phyloP scores from a whole-genome alignment of 1,284 basidiomycete species.

The Schizopora paradoxa region DNA sequence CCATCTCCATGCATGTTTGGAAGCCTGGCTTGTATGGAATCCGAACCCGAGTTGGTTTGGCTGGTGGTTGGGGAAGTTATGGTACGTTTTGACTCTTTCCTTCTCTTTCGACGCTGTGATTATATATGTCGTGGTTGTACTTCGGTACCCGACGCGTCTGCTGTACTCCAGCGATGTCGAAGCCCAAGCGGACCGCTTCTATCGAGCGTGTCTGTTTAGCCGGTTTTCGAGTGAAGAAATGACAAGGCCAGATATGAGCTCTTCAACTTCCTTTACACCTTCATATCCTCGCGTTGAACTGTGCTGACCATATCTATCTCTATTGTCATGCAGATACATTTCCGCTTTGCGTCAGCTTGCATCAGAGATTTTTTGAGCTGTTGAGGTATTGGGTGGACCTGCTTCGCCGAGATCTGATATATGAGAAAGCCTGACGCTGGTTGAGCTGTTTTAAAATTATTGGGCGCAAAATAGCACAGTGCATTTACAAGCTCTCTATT shows the following conservation, averaged over 20 bases:
- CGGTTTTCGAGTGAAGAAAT: conserved; percentile 43
- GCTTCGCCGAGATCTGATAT: too few relatives aligned
- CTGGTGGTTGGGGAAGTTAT: not conserved
- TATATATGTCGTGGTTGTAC: conserved; percentile 66
- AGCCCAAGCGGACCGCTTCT: conserved; percentile 43
- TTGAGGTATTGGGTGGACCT: too few relatives aligned
- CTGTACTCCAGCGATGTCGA: not conserved
- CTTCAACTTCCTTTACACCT: conserved; percentile 5
- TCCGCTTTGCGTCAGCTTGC: too few relatives aligned
- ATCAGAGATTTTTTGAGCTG: too few relatives aligned
- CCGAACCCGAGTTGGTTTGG: not conserved
- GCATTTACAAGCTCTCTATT: too few relatives aligned
- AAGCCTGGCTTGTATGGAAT: not conserved
- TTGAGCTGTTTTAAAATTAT: too few relatives aligned
- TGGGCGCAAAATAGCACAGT: too few relatives aligned
- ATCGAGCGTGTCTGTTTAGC: conserved; percentile 46
- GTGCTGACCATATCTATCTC: too few relatives aligned
- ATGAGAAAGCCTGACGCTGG: too few relatives aligned
- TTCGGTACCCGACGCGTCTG: conserved; percentile 15
- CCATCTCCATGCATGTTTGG: conserved; percentile 5
- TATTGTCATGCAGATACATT: too few relatives aligned
- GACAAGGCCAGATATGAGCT: conserved; percentile 79
- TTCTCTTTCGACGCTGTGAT: conserved; percentile 42
- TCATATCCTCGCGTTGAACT: too few relatives aligned
- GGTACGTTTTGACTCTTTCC: conserved; percentile 7